Base-by-base conservation (phyloP, 805 yeast species). In the Kuraishia hungarica region DNA sequence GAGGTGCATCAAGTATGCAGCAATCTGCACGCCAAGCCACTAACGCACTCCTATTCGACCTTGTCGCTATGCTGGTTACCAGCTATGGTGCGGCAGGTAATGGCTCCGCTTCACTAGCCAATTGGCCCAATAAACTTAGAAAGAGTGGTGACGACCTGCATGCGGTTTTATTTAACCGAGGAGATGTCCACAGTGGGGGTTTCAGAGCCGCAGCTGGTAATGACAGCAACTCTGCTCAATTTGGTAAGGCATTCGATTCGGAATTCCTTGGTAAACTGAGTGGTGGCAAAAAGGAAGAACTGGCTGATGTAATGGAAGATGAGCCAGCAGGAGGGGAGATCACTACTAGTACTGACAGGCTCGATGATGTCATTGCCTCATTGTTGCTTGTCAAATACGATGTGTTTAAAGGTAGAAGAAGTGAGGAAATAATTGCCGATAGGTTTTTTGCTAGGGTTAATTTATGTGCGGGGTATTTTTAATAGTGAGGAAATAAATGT, bases 221-320 rank as follows among this genome's bases (percentile, higher is more conserved):
- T 13, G 24, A 28, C 13, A 15, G 20, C 29, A 10, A 51, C 5
- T 10, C n/a, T 8, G 3, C 26, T 6, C 26, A n/a, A 8, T 39
- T 22, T 24, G 53, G 29, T 7, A 51, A 39, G 20, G 53, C 53
- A 2, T 51, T 51, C 20, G 53, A 51, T 19, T 51, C 53, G 6
- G 53, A 28, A 29, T 51, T 51, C 28, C 21, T 51, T 7, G 53
- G 53, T 2, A 51, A 29, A 48, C 47, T 51, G 20, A 51, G 24
- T 22, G 43, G 43, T 4, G 17, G 17, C 5, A 35, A 35, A 17
- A 11, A 47, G 13, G 23, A 47, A 19, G 24, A 51, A 28, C 10
- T 29, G 20, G 53, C 35, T 3, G 19, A 51, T 24, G 53, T 19
- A 19, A 35, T 21, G 53, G 28, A 21, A n/a, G 53, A 51, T 48